Evolutionary conservation across 331 rosid species (phyloP).

Genomic region (Phaseolus coccineus): DNA sequence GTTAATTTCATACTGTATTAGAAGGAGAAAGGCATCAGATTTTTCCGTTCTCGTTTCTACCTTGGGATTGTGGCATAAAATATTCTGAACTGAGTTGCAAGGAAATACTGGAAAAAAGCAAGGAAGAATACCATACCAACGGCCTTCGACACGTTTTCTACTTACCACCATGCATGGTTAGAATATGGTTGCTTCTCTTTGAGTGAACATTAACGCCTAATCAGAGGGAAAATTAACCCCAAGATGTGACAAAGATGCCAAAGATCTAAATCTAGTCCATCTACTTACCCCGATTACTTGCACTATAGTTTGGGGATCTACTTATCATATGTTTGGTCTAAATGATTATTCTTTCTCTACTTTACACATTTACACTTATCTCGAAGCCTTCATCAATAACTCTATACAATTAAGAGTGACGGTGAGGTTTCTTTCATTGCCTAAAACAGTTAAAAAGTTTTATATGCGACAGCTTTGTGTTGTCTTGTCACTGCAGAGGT

Average conservation of each 20-base stretch:
- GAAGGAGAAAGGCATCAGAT: too few species aligned
- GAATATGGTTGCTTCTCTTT: constrained; percentile 23
- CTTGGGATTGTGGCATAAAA: constrained; percentile 1
- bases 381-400: too few species aligned
- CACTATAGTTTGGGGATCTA: background rate
- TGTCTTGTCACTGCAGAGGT: background rate
- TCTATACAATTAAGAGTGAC: too few species aligned
- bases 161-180: constrained; percentile 7
- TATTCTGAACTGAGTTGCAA: constrained; percentile 48
- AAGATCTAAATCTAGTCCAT: background rate
- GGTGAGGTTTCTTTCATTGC: background rate
- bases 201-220: constrained; percentile 32
- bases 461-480: background rate
- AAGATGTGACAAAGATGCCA: background rate
- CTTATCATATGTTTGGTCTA: background rate
- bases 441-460: background rate
- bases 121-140: constrained; percentile 36
- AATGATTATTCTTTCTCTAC: background rate
- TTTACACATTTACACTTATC: background rate
- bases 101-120: constrained; percentile 46
- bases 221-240: background rate
- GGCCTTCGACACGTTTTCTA: constrained; percentile 40
- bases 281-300: constrained; percentile 5
- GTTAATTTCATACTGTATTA: too few species aligned
- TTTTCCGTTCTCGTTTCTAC: background rate